Conservation (phyloP, 2,329 filamentous ascomycete genomes). For the Knoxdaviesia capensis region DNA sequence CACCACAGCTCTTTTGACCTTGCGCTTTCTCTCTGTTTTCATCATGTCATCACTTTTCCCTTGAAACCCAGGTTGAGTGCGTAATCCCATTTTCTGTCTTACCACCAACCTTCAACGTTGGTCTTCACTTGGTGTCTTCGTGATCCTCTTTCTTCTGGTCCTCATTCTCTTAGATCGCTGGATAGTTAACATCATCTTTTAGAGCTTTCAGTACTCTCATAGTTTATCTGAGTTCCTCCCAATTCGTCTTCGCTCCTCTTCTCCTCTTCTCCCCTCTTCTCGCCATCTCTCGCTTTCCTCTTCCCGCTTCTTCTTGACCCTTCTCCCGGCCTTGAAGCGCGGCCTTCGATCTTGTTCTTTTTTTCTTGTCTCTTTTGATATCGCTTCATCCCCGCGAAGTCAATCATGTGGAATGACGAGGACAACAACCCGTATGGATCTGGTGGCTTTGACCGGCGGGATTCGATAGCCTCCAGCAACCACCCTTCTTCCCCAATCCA, state of each 20-base stretch:
- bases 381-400: not conserved
- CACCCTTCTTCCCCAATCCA: constrained; percentile 42
- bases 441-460: constrained; percentile 64
- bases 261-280: not conserved
- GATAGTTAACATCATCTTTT: too few relatives aligned
- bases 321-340: too few relatives aligned
- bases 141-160: too few relatives aligned
- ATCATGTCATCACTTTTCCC: too few relatives aligned
- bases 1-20: too few relatives aligned
- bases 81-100: too few relatives aligned
- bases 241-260: not conserved
- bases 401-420: constrained; percentile 92
- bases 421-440: constrained; percentile 92
- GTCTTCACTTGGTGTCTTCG: too few relatives aligned
- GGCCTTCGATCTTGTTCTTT: not conserved
- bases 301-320: not conserved
- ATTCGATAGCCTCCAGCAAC: constrained; percentile 52
- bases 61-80: too few relatives aligned
- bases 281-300: not conserved
- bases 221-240: not conserved
- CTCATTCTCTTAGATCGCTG: too few relatives aligned
- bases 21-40: too few relatives aligned
- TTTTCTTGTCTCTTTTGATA: not conserved
- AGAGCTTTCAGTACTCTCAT: not conserved
- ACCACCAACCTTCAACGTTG: too few relatives aligned